Conservation (phyloP, 2,329 filamentous ascomycete genomes). For the Colletotrichum karsti region DNA sequence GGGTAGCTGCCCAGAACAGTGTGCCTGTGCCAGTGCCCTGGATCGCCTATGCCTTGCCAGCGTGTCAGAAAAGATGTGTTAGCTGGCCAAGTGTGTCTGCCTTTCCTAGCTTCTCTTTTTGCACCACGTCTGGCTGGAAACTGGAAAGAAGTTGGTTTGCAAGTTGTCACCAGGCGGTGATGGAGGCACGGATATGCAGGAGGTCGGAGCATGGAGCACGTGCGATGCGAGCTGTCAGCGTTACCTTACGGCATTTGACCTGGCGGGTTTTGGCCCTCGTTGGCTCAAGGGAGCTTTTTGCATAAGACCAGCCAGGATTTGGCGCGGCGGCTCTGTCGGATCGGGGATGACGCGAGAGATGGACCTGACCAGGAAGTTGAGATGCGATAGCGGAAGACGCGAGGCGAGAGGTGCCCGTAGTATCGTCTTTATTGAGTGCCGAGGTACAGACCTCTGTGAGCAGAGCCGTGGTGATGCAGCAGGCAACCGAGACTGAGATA, state of each 20-base stretch:
- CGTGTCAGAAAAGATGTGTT: background rate
- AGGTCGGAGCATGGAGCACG: slow-evolving; percentile 13
- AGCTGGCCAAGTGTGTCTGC: background rate
- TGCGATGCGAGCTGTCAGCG: slow-evolving; percentile 6
- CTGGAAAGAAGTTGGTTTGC: too few relatives aligned
- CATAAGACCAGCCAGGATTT: slow-evolving; percentile 13
- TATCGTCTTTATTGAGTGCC: background rate
- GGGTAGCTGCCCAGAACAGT: background rate
- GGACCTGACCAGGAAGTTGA: slow-evolving; percentile 15
- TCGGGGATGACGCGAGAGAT: slow-evolving; percentile 20
- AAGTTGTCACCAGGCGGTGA: slow-evolving; percentile 1
- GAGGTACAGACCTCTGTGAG: background rate
- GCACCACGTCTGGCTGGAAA: background rate
- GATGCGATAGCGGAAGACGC: slow-evolving; percentile 14
- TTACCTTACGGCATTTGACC: slow-evolving; percentile 12
- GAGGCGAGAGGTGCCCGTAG: background rate
- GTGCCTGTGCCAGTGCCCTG: background rate
- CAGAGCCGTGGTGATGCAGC: background rate
- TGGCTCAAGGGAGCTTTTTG: background rate
- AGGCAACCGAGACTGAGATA: too few relatives aligned
- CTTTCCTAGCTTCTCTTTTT: background rate
- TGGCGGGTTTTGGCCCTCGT: background rate
- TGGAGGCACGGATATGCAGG: slow-evolving; percentile 27
- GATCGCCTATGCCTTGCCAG: background rate
- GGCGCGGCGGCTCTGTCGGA: slow-evolving; percentile 28